Conservation (phyloP, 192 early-diverging fungal species). For the Linnemannia zychae region DNA sequence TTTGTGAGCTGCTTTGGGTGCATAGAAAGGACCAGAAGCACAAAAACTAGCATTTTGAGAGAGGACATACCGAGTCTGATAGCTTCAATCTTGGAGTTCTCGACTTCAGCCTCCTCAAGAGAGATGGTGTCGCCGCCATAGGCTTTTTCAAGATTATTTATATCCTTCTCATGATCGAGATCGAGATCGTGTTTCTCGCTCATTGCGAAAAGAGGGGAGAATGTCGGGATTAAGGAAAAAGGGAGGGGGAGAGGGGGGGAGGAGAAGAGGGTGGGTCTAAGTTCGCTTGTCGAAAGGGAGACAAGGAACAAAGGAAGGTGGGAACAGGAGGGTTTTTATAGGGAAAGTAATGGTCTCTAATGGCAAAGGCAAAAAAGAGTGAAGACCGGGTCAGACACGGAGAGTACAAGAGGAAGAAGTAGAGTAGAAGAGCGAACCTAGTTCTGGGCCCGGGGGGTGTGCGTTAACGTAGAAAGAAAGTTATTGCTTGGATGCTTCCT, state of each 20-base stretch:
- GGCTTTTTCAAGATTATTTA: slow-evolving; percentile 2
- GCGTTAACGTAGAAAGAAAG: background rate
- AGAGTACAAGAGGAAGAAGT: background rate
- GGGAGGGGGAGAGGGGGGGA: background rate
- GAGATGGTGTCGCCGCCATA: background rate
- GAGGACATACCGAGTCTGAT: slow-evolving; percentile 39
- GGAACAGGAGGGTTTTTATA: background rate
- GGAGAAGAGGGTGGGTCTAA: background rate
- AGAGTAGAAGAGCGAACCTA: background rate
- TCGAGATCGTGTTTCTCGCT: slow-evolving; percentile 7
- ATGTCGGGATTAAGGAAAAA: background rate
- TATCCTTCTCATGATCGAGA: background rate
- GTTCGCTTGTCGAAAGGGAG: background rate
- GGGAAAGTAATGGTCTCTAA: background rate
- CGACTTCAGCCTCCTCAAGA: slow-evolving; percentile 12
- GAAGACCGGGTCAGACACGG: background rate
- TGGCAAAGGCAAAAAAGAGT: background rate
- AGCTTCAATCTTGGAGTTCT: slow-evolving; percentile 49
- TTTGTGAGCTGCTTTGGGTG: background rate
- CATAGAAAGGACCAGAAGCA: background rate
- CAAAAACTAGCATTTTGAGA: background rate
- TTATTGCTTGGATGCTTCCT: background rate
- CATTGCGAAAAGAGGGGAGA: background rate
- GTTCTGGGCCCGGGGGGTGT: no score
- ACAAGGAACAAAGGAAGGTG: background rate